Evolutionary conservation across 2,329 filamentous ascomycete species (phyloP).

Genomic region (Dryadomyces sulphureus): DNA sequence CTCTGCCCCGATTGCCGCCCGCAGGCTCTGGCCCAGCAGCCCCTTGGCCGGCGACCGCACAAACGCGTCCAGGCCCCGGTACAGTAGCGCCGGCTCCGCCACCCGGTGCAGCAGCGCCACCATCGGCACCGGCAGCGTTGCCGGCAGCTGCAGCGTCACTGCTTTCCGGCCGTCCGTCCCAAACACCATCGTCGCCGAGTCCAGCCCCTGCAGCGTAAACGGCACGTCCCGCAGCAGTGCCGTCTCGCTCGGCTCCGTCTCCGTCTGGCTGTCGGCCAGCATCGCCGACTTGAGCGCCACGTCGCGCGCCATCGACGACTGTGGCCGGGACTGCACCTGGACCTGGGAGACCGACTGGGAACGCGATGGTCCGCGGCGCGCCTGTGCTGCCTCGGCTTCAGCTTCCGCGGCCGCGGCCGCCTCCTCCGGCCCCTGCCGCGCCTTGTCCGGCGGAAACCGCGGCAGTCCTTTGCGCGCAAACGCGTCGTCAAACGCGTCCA

Average conservation of each 20-base stretch:
- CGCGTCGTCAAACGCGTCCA: slow-evolving; percentile 34
- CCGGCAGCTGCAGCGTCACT: slow-evolving; percentile 50
- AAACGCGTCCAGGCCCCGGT: slow-evolving; percentile 65
- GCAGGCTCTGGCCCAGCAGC: slow-evolving; percentile 79
- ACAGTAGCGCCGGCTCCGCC: slow-evolving; percentile 87
- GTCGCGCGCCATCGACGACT: slow-evolving; percentile 19
- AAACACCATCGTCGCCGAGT: slow-evolving; percentile 73
- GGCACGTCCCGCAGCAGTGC: slow-evolving; percentile 66
- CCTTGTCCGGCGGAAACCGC: slow-evolving; percentile 26
- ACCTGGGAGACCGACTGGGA: too few species aligned
- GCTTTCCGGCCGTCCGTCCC: slow-evolving; percentile 14
- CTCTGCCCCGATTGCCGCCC: slow-evolving; percentile 73
- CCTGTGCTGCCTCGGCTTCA: slow-evolving; percentile 16
- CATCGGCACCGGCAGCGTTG: slow-evolving; percentile 67
- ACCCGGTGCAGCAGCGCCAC: slow-evolving; percentile 78
- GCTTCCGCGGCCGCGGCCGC: slow-evolving; percentile 8
- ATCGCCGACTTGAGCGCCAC: slow-evolving; percentile 43
- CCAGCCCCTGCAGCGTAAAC: slow-evolving; percentile 84
- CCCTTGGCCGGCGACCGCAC: slow-evolving; percentile 69
- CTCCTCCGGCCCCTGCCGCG: slow-evolving; percentile 22
- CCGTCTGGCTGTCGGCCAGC: slow-evolving; percentile 39
- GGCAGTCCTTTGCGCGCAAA: slow-evolving; percentile 38
- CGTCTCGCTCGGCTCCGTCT: slow-evolving; percentile 48
- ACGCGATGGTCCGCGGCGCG: too few species aligned
- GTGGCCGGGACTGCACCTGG: slow-evolving; percentile 19